Evolutionary conservation across 2,329 filamentous ascomycete genomes (phyloP).

Genomic region (Trichoderma atrobrunneum): DNA sequence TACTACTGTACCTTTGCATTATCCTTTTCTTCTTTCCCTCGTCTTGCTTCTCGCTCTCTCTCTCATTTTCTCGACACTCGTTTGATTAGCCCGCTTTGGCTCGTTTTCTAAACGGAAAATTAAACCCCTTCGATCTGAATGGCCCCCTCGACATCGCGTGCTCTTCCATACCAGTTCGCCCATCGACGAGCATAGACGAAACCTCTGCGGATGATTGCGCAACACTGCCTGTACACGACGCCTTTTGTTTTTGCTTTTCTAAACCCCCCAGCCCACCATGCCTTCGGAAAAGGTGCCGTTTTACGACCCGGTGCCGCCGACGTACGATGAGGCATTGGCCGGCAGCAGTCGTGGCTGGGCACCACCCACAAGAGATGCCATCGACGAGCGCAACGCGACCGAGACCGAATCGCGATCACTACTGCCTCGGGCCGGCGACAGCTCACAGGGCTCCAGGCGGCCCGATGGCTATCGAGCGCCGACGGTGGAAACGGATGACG

Average conservation of each 20-base stretch:
- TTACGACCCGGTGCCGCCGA: constrained; percentile 44
- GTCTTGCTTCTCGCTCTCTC: neutral
- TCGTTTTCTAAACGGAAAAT: neutral
- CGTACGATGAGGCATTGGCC: constrained; percentile 43
- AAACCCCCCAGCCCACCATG: constrained; percentile 26
- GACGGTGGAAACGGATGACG: constrained; percentile 74
- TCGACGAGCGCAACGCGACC: constrained; percentile 60
- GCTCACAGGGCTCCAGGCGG: constrained; percentile 39
- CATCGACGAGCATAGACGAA: constrained; percentile 1
- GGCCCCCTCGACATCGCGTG: constrained; percentile 17
- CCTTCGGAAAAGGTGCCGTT: constrained; percentile 41
- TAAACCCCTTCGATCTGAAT: constrained; percentile 7
- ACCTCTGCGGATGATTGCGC: constrained; percentile 11
- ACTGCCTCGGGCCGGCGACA: constrained; percentile 53
- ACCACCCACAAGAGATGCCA: constrained; percentile 33
- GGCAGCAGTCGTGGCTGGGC: constrained; percentile 25
- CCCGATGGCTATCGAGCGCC: constrained; percentile 69
- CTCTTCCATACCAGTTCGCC: neutral
- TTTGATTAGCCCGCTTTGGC: constrained; percentile 5
- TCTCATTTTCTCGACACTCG: constrained; percentile 15
- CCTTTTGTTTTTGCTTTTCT: neutral
- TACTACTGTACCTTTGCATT: neutral
- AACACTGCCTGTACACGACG: neutral
- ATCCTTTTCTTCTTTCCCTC: neutral
- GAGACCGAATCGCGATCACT: constrained; percentile 77